A percentile compares a stretch with the other conserved stretches of the same genome.
phyloP scores from a whole-genome alignment of 441 rosid genomes.

The Metrosideros polymorpha region DNA sequence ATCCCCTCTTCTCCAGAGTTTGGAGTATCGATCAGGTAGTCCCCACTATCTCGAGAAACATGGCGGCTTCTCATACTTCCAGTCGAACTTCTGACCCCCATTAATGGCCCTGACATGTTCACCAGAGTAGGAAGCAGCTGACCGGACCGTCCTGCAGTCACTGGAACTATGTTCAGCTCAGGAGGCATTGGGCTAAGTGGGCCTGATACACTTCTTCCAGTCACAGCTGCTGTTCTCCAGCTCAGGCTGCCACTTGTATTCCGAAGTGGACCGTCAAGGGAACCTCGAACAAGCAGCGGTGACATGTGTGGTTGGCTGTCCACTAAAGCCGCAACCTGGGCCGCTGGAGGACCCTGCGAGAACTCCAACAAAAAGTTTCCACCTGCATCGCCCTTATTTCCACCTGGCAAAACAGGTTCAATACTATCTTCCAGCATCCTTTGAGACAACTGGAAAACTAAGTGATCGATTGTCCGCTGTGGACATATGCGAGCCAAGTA shows the following conservation, averaged over 20 bases:
- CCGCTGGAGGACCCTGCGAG: conserved; percentile 86
- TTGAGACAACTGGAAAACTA: conserved; percentile 93
- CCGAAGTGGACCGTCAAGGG: conserved; percentile 96
- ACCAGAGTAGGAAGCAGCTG: conserved; percentile 89
- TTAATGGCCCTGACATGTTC: conserved; percentile 94
- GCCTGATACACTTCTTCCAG: conserved; percentile 92
- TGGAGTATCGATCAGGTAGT: conserved; percentile 91
- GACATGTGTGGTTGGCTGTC: conserved; percentile 98
- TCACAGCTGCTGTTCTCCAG: conserved; percentile 95
- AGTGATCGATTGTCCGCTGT: conserved; percentile 95
- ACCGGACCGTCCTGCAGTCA: conserved; percentile 92
- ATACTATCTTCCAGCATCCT: conserved; percentile 92
- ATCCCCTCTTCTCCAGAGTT: conserved; percentile 89
- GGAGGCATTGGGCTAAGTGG: conserved; percentile 98
- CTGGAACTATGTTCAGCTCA: conserved; percentile 82
- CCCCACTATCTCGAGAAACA: conserved; percentile 97
- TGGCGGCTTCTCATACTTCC: conserved; percentile 97
- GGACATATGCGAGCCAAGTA: conserved; percentile 97
- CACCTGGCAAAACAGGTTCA: conserved; percentile 60
- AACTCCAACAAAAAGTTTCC: conserved; percentile 85
- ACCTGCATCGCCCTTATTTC: conserved; percentile 53
- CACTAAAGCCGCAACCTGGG: conserved; percentile 60
- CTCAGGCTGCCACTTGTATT: conserved; percentile 95
- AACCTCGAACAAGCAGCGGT: conserved; percentile 92
- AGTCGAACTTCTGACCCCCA: conserved; percentile 96